Evolutionary conservation across 2,329 filamentous ascomycete species (phyloP), one percentile per base, ranked within the genome.

Genomic region (Beauveria sp.): DNA sequence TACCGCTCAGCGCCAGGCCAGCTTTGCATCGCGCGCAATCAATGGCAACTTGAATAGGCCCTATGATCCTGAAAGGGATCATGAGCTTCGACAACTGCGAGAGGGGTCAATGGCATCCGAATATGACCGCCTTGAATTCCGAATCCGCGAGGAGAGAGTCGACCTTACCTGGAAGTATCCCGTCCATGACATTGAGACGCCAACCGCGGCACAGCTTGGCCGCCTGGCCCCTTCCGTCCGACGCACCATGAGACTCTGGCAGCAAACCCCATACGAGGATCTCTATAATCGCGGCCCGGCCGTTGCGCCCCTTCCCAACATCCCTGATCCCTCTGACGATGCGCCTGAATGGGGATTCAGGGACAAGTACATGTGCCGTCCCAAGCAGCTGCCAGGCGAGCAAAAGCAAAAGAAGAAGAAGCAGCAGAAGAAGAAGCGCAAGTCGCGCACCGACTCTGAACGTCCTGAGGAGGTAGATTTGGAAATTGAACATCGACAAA

Each of bases 251-350:
- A 20, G 51, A 16, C 1, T 5, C 16, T 34, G 20, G 24, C 3
- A 38, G 24, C 60, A 34, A 20, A 62, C 52, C 3, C 51, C 53
- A 22, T 9, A 1, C 3, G 5, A 45, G 0, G 45, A 20, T 10
- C 24, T 28, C 6, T 40, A 24, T 18, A 1, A 7, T 5, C 8
- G 26, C 14, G 60, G 22, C 5, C 53, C 60, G 38, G 24, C 7
- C 2, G 8, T 46, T 1, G 60, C 52, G 38, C 52, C 57, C 3
- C 10, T 10, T 4, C 48, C 48, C 7, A 4, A 16, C 22, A 55
- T 61, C 5, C 59, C 59, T 8, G n/a, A 45, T 20, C 59, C 59
- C 5, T 42, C 10, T 24, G 51, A 61, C 24, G 59, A 61, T 22
- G 1, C 10, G 28, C 40, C 18, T 28, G n/a, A 24, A 14, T 48